Evolutionary conservation across 345 rosid species (phyloP).

Genomic region (Populus simonii): DNA sequence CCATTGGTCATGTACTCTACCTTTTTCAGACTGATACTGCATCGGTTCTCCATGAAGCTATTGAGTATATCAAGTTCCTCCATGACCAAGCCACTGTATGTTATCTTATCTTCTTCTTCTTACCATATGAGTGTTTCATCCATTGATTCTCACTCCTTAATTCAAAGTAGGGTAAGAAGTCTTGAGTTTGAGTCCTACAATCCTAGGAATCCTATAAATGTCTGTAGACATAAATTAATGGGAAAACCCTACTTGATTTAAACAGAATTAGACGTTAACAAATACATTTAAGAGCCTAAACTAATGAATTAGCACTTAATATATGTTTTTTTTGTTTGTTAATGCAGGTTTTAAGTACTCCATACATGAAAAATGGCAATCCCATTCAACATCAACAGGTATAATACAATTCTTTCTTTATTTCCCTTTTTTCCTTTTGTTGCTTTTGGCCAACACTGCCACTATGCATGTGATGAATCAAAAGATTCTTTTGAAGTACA

Average conservation of each 20-base stretch:
- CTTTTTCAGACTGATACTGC: constrained; percentile 33
- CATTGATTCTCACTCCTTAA: background rate
- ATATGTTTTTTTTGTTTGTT: background rate
- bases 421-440: background rate
- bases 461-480: background rate
- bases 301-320: background rate
- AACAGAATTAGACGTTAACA: background rate
- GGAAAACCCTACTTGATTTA: background rate
- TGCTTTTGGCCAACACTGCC: background rate
- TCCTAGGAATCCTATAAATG: background rate
- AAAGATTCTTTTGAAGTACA: background rate
- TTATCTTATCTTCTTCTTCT: background rate
- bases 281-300: background rate
- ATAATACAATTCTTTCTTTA: background rate
- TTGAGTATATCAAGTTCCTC: constrained; percentile 34
- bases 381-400: constrained; percentile 24
- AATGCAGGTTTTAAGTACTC: constrained; percentile 25
- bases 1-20: constrained; percentile 14
- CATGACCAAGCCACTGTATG: constrained; percentile 37
- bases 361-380: constrained; percentile 26
- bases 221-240: background rate
- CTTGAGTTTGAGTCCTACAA: background rate
- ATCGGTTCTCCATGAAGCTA: constrained; percentile 38
- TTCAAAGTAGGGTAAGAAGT: background rate
- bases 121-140: no score